Percentiles rank a stretch among this genome's conserved stretches.
phyloP scores from a whole-genome alignment of 257 asterid species.

The Solanum commersonii region DNA sequence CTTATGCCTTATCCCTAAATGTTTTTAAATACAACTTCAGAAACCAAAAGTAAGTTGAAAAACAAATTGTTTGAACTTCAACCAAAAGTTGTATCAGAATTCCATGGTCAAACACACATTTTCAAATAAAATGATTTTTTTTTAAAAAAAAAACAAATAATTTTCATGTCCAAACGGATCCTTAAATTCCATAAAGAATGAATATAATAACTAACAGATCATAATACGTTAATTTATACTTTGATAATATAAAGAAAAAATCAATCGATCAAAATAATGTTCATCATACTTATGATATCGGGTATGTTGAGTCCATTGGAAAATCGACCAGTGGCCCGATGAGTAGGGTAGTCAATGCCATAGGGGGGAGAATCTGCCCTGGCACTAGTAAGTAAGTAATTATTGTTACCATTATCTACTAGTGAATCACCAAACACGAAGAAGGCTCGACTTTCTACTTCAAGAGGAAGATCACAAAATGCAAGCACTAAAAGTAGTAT shows the following conservation, averaged over 20 bases:
- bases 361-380: slow-evolving; percentile 86
- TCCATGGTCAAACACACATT: no score
- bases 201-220: not conserved
- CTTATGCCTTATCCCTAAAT: no score
- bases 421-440: slow-evolving; percentile 87
- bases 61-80: not conserved
- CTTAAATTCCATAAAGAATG: not conserved
- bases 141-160: no score
- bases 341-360: slow-evolving; percentile 75
- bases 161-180: no score
- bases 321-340: slow-evolving; percentile 78
- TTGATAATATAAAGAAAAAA: not conserved
- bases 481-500: slow-evolving; percentile 10
- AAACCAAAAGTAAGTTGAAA: not conserved
- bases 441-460: slow-evolving; percentile 56
- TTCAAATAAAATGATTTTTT: not conserved
- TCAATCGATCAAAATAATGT: not conserved
- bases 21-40: not conserved
- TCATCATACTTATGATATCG: slow-evolving; percentile 45
- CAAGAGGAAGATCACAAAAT: not conserved
- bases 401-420: slow-evolving; percentile 87
- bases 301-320: slow-evolving; percentile 90
- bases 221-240: not conserved
- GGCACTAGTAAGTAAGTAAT: slow-evolving; percentile 57
- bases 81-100: no score